A percentile compares a stretch with the other conserved stretches of the same genome.
phyloP scores from a whole-genome alignment of 2,329 filamentous ascomycete genomes.

The Neopestalotiopsis clavispora region DNA sequence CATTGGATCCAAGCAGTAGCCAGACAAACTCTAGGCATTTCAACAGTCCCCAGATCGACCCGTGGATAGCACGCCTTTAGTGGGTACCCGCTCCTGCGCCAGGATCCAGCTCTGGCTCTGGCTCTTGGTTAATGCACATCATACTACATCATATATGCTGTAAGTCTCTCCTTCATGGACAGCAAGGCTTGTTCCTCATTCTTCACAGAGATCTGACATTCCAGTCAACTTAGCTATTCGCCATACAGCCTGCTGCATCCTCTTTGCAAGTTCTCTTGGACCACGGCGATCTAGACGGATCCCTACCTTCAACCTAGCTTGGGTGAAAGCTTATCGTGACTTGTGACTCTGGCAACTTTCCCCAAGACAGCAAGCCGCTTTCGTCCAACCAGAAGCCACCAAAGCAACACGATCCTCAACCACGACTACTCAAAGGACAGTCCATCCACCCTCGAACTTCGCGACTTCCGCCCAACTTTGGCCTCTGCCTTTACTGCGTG shows the following conservation, averaged over 20 bases:
- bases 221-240: background rate
- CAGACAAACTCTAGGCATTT: background rate
- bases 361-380: constrained; percentile 18
- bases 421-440: constrained; percentile 31
- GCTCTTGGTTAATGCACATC: background rate
- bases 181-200: background rate
- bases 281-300: background rate
- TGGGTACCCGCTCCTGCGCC: background rate
- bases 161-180: background rate
- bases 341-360: background rate
- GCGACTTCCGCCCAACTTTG: constrained; percentile 10
- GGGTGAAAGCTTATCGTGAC: background rate
- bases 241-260: background rate
- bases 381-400: constrained; percentile 36
- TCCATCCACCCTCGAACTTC: constrained; percentile 20
- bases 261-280: background rate
- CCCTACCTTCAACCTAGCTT: background rate
- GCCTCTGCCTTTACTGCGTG: background rate
- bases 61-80: background rate
- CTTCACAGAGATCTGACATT: background rate
- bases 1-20: background rate
- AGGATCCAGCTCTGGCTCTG: background rate
- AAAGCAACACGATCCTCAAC: constrained; percentile 35
- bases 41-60: background rate
- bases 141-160: background rate